Base-by-base conservation (phyloP, 108 stramenopile species). In the Pseudonitzschia multiseries region DNA sequence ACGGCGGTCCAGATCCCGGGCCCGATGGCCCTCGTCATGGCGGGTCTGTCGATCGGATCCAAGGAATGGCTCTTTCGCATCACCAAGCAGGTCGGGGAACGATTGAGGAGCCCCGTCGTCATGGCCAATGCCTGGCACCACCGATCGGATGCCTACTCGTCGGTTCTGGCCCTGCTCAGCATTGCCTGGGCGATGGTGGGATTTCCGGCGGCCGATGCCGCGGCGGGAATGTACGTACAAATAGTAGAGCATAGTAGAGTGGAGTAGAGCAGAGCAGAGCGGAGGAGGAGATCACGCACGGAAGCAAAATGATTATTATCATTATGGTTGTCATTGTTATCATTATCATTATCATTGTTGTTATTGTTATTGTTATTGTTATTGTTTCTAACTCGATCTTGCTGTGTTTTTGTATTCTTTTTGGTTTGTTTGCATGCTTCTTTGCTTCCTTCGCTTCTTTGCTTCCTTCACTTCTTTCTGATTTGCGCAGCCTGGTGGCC, bases 61-160 rank as follows among this genome's bases (percentile, higher is more conserved):
- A 99, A 99, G 74, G 98, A 99, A 82, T 93, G 89, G 94, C 74
- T 98, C 22, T 96, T 78, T 74, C 86, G 96, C 21, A 86, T 93
- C 32, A 99, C 98, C 0, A 77, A 77, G 31, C 65, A 68, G 28
- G 96, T 99, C 10, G 98, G 93, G 8, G 83, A 94, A 74, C 53
- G 77, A 56, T 68, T 93, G 17, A 88, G 94, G 80, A 92, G 90
- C 17, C 97, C 93, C 69, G 95, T 98, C 26, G 91, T 99, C 31
- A 87, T 98, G 67, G 96, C 98, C 57, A 99, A 99, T 84, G 98
- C 98, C 1, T 98, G 96, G 97, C 98, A 99, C 79, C 97, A 97
- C 85, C 87, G 98, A 8, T 89, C 89, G 36, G 98, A 99, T 80
- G 97, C 98, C 0, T 94, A 97, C 57, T 95, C 94, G 17, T 91